Evolutionary conservation across 306 rosid genomes (phyloP), one percentile per base, ranked within the genome.

Genomic region (Rosa persica): DNA sequence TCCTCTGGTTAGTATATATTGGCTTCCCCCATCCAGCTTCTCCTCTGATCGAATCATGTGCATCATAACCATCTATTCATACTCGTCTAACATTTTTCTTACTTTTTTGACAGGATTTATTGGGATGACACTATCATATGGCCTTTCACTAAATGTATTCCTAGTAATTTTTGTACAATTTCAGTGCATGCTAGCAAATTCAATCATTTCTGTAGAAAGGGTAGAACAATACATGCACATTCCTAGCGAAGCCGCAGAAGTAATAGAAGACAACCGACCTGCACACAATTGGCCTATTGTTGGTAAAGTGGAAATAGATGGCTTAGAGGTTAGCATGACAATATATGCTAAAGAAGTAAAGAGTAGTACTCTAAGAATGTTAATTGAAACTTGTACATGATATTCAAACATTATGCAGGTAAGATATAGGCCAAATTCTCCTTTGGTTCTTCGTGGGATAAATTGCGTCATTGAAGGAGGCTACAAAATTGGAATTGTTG

Each of bases 211-310:
- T 11, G 75, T 83, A 5, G 86, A 83, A 79, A 79, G 86, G 48
- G 72, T 79, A 42, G 80, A 83, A 44, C 83, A 83, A 67, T 83
- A 83, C 78, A 75, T 79, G 86, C 80, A 79, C 23, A 83, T 78
- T 79, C 80, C 86, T 0, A 74, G 83, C 34, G 83, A 83, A 62
- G 86, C 83, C 12, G 38, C 70, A 10, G 70, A 83, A 74, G 52
- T 69, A 27, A 23, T 74, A 10, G 54, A 75, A 61, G 74, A 44
- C 11, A 76, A 75, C 68, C 49, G 44, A 75, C 86, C 83, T 17
- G 39, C 25, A 16, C 74, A 60, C 19, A 52, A 75, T 46, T 79
- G 83, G 86, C 86, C 86, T 30, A 15, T 46, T 10, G 44, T 70
- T 75, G 83, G 83, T 15, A 62, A 62, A 64, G 54, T 83, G 77